Conservation (phyloP, 2,329 filamentous ascomycete species). For the Paecilomyces sp. region DNA sequence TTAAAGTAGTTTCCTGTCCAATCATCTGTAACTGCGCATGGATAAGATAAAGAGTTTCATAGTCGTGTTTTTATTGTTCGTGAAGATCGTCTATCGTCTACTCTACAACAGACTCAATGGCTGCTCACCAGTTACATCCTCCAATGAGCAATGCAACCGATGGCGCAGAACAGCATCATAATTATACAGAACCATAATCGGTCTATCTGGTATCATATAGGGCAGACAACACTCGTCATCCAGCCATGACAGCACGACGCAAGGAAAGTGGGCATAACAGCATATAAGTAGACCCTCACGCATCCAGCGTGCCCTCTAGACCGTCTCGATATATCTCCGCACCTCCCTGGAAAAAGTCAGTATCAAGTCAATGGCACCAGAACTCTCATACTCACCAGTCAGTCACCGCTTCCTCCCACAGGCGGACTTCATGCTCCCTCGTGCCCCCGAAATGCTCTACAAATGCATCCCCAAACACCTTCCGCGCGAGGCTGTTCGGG, state of each 20-base stretch:
- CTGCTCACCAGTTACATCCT: too few species aligned
- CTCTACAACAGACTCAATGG: too few species aligned
- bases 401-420: constrained; percentile 95
- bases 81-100: too few species aligned
- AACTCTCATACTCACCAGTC: constrained; percentile 65
- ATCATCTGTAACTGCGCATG: background rate
- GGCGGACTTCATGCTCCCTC: constrained; percentile 77
- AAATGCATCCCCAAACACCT: constrained; percentile 90
- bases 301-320: constrained; percentile 31
- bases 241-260: background rate
- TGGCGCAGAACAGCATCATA: background rate
- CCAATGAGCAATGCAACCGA: background rate
- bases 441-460: constrained; percentile 94
- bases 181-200: background rate
- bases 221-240: background rate
- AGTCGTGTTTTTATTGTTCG: background rate
- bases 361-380: background rate
- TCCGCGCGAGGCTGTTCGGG: constrained; percentile 77
- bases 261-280: background rate
- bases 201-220: background rate
- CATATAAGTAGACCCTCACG: background rate
- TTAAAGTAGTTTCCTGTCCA: background rate
- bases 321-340: constrained; percentile 71
- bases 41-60: background rate
- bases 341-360: constrained; percentile 54